A percentile compares a stretch with the other conserved stretches of the same genome.
Conservation (phyloP, 768 basidiomycete genomes). For the Hortiboletus flavorubellus region DNA sequence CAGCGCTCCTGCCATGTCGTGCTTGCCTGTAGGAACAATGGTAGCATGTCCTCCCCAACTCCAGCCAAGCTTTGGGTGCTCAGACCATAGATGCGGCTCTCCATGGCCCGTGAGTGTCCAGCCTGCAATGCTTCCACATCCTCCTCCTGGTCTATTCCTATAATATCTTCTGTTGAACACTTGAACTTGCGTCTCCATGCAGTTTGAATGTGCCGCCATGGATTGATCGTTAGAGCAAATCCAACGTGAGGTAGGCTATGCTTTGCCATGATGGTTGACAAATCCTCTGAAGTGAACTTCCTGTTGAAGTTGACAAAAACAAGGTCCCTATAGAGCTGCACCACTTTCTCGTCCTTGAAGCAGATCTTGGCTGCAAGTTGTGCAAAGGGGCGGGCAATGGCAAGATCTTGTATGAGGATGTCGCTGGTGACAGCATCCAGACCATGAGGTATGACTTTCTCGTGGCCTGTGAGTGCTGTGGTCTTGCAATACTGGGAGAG, state of each 20-base stretch:
- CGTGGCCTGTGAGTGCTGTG: too few relatives aligned
- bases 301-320: constrained; percentile 18
- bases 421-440: neutral
- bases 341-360: neutral
- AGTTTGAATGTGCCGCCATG: constrained; percentile 3
- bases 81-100: constrained; percentile 1
- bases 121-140: neutral
- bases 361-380: neutral
- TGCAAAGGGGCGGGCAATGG: neutral
- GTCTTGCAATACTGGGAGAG: too few relatives aligned
- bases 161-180: neutral
- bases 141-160: neutral
- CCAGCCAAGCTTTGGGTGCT: neutral
- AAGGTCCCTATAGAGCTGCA: constrained; percentile 7
- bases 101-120: neutral
- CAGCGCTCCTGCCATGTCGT: neutral
- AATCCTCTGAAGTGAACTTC: neutral
- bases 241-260: neutral
- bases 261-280: neutral
- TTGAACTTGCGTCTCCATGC: constrained; percentile 7
- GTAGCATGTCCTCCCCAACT: neutral
- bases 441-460: constrained; percentile 4
- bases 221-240: neutral
- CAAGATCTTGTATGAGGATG: neutral
- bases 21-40: constrained; percentile 1